Evolutionary conservation across 2,329 filamentous ascomycete genomes (phyloP), one percentile per base, ranked within the genome.

Genomic region (Ophiostoma montium): DNA sequence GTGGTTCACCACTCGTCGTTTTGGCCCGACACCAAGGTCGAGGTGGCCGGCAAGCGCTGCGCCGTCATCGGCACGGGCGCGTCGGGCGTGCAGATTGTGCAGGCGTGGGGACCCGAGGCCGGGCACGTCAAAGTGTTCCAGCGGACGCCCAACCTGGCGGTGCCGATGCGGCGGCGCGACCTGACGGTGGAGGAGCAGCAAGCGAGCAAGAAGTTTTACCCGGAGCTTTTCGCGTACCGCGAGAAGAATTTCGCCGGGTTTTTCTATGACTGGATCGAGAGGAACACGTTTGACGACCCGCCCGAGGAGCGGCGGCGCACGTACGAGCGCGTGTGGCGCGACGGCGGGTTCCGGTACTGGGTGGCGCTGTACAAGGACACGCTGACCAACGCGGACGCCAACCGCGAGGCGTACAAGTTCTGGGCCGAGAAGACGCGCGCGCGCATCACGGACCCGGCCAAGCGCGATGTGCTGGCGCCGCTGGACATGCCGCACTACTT

Each of bases 61-160:
- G 79, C 72, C 15, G 70, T 83, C 50, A 74, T 84, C 32, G 80
- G 80, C 12, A 82, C 78, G 0, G 80, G 80, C 1, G 75, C 78
- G 0, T 76, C 76, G 0, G 80, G 79, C 1, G 72, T 83, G 1
- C 80, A 84, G 55, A 72, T 81, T 39, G 70, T 72, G 1, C 80
- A 84, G 54, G 77, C 76, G 48, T 74, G 72, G 61, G 74, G 70
- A 2, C 72, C 72, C 2, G 59, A 67, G 12, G 76, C 71, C 0
- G 69, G 65, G 6, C 62, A 71, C 1, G 54, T 84, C 21, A 70
- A 63, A 3, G 75, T 84, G 33, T 82, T 83, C 60, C 78, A 84
- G 56, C 71, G 81, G 11, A 84, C 78, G 1, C 80, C 81, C 0
- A 84, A 84, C 51, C 64, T 81, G 7, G 76, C 76, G 0, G 56